phyloP scores from a whole-genome alignment of 2,329 filamentous ascomycete genomes.

The Coleophoma cylindrospora region DNA sequence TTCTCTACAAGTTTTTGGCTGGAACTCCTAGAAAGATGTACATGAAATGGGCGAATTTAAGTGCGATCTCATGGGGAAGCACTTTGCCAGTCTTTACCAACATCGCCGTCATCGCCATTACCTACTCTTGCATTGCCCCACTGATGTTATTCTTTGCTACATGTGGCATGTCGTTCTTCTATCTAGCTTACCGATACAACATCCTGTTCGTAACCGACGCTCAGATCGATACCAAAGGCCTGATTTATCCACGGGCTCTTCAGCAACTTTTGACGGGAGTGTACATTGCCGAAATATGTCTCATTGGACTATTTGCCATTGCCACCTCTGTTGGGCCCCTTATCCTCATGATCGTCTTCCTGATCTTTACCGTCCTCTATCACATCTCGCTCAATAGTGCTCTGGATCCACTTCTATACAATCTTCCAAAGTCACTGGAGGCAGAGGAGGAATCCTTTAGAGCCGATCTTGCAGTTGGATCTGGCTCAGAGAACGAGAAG shows the following conservation, averaged over 20 bases:
- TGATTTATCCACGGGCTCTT: slow-evolving; percentile 81
- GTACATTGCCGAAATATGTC: slow-evolving; percentile 76
- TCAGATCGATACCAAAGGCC: slow-evolving; percentile 78
- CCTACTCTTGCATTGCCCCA: slow-evolving; percentile 82
- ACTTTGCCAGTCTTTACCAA: slow-evolving; percentile 78
- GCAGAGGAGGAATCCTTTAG: slow-evolving; percentile 43
- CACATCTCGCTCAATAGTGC: slow-evolving; percentile 71
- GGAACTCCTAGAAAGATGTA: slow-evolving; percentile 78
- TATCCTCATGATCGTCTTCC: slow-evolving; percentile 69
- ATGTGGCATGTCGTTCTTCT: slow-evolving; percentile 74
- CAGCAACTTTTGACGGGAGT: slow-evolving; percentile 81
- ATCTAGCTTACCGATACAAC: slow-evolving; percentile 87
- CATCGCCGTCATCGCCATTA: slow-evolving; percentile 75
- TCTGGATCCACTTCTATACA: slow-evolving; percentile 70
- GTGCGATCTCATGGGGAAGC: slow-evolving; percentile 77
- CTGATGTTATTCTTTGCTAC: slow-evolving; percentile 79
- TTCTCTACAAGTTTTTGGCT: slow-evolving; percentile 71
- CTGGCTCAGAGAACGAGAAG: slow-evolving; percentile 15
- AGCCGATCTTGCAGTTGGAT: slow-evolving; percentile 13
- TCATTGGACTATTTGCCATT: slow-evolving; percentile 80
- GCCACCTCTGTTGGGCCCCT: slow-evolving; percentile 62
- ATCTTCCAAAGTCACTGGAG: slow-evolving; percentile 70
- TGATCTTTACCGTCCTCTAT: slow-evolving; percentile 72
- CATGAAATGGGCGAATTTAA: slow-evolving; percentile 68
- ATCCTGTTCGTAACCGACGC: slow-evolving; percentile 82